Conservation (phyloP, 345 rosid genomes). For the Populus deltoides region DNA sequence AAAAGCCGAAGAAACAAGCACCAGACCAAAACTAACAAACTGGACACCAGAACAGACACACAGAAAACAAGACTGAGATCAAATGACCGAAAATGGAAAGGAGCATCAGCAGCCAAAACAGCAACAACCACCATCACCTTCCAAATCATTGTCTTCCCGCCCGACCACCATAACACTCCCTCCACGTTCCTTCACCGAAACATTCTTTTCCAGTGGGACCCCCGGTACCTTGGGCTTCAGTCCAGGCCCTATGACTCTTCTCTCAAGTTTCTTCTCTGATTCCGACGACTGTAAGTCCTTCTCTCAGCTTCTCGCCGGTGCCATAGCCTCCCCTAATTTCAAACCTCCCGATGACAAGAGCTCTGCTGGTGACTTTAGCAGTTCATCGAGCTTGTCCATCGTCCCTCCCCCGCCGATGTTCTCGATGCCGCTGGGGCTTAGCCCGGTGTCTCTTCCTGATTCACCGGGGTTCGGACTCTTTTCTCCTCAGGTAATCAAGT, state of each 20-base stretch:
- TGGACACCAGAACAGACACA: not conserved
- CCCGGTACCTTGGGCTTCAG: slow-evolving; percentile 49
- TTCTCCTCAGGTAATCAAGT: slow-evolving; percentile 58
- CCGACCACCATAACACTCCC: slow-evolving; percentile 54
- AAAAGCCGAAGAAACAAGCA: not conserved
- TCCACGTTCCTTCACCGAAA: slow-evolving; percentile 45
- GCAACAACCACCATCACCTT: slow-evolving; percentile 20
- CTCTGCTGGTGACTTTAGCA: slow-evolving; percentile 25
- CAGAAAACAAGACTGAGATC: not conserved
- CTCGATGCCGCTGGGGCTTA: slow-evolving; percentile 46
- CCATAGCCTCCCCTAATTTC: slow-evolving; percentile 56
- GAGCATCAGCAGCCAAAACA: not conserved
- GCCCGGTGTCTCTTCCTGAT: slow-evolving; percentile 54
- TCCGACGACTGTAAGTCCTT: slow-evolving; percentile 66
- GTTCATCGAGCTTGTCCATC: slow-evolving; percentile 48
- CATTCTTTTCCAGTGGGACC: slow-evolving; percentile 33
- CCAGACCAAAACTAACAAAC: not conserved
- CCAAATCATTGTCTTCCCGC: slow-evolving; percentile 35
- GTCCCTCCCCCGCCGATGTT: slow-evolving; percentile 48
- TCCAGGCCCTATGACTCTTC: slow-evolving; percentile 88
- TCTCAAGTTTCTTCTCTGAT: slow-evolving; percentile 67
- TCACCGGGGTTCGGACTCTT: slow-evolving; percentile 59
- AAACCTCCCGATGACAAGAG: slow-evolving; percentile 6
- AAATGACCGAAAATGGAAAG: slow-evolving; percentile 46
- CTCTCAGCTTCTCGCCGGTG: slow-evolving; percentile 84